Conservation (phyloP, 352 stramenopile genomes). For the Pythium coloratum region DNA sequence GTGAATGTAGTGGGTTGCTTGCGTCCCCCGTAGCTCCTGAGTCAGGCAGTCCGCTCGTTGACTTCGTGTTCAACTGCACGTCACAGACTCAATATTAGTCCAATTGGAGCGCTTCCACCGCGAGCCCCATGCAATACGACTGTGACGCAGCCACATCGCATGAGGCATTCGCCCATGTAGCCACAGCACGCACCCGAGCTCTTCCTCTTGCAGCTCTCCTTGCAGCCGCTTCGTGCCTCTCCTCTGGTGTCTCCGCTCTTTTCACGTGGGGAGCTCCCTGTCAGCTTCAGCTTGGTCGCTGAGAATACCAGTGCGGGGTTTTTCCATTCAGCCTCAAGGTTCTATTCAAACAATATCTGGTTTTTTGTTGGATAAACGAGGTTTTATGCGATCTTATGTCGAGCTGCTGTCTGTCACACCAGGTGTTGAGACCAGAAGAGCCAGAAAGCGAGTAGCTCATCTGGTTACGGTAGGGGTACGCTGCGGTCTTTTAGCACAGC, state of each 20-base stretch:
- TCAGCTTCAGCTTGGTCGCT: slow-evolving; percentile 26
- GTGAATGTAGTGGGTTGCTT: background rate
- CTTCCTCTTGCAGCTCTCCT: background rate
- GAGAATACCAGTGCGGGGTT: slow-evolving; percentile 20
- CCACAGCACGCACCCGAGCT: background rate
- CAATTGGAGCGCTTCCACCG: background rate
- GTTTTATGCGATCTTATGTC: slow-evolving; percentile 20
- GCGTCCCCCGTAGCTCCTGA: background rate
- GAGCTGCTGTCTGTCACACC: slow-evolving; percentile 19
- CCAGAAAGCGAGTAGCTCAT: background rate
- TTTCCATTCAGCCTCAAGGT: slow-evolving; percentile 3
- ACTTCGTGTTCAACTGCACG: slow-evolving; percentile 7
- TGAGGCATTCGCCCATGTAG: background rate
- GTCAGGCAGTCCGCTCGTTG: background rate
- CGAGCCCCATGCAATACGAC: background rate
- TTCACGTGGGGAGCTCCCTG: slow-evolving; percentile 2
- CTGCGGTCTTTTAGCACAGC: background rate
- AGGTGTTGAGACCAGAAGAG: slow-evolving; percentile 20
- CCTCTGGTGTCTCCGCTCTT: slow-evolving; percentile 3
- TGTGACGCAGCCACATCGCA: background rate
- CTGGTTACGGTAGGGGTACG: slow-evolving; percentile 3
- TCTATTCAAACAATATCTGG: slow-evolving; percentile 10
- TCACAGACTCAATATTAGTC: background rate
- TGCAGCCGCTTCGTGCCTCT: slow-evolving; percentile 1
- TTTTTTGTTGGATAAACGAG: background rate